Evolutionary conservation across 345 rosid genomes (phyloP).

Genomic region (Rubroshorea leprosula): DNA sequence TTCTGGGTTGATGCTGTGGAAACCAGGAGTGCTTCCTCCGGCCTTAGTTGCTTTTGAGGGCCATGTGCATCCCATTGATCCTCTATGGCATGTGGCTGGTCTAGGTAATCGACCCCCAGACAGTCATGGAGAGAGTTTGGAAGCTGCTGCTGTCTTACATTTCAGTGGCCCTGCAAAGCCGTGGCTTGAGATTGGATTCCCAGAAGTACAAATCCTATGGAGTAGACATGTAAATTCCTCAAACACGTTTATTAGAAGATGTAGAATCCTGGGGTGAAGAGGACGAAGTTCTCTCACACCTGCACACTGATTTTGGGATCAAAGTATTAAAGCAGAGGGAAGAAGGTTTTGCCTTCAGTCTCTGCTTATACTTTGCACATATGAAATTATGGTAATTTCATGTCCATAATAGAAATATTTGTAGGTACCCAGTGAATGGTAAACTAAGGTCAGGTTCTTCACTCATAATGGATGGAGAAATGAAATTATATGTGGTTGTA

Average conservation of each 20-base stretch:
- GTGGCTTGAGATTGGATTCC: slow-evolving; percentile 78
- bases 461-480: background rate
- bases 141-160: slow-evolving; percentile 77
- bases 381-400: slow-evolving; percentile 19
- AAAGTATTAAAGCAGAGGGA: slow-evolving; percentile 49
- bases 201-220: slow-evolving; percentile 66
- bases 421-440: slow-evolving; percentile 18
- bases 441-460: slow-evolving; percentile 6
- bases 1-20: slow-evolving; percentile 70
- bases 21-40: slow-evolving; percentile 80
- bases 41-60: slow-evolving; percentile 69
- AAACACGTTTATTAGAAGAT: slow-evolving; percentile 58
- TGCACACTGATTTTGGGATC: slow-evolving; percentile 15
- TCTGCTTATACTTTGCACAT: slow-evolving; percentile 35
- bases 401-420: slow-evolving; percentile 45
- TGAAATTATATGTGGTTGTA: background rate
- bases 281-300: slow-evolving; percentile 22
- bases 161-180: slow-evolving; percentile 95
- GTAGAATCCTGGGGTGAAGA: slow-evolving; percentile 57
- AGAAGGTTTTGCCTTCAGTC: slow-evolving; percentile 93
- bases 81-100: slow-evolving; percentile 78
- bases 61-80: slow-evolving; percentile 64
- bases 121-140: slow-evolving; percentile 25
- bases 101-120: slow-evolving; percentile 57
- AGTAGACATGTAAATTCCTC: slow-evolving; percentile 61